Evolutionary conservation across 1,284 basidiomycete genomes (phyloP).

Genomic region (Leccinum fallax): DNA sequence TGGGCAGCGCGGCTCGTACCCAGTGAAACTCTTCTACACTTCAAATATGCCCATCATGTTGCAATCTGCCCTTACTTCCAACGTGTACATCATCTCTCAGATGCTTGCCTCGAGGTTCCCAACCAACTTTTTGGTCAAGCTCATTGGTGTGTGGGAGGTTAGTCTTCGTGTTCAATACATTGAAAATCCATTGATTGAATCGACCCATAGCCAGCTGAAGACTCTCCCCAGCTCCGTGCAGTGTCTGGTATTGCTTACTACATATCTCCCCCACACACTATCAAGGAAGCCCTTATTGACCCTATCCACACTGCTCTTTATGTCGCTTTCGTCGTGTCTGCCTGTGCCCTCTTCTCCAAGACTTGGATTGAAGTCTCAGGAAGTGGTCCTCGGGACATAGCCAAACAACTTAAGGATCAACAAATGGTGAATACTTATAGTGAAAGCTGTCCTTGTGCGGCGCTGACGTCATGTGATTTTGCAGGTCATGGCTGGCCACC

Average conservation of each 20-base stretch:
- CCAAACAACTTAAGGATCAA: constrained; percentile 98
- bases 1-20: constrained; percentile 93
- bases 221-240: constrained; percentile 90
- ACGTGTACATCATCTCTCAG: constrained; percentile 96
- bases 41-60: constrained; percentile 99
- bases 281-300: constrained; percentile 86
- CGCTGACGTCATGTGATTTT: constrained; percentile 2
- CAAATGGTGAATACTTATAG: constrained; percentile 68
- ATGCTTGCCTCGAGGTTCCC: constrained; percentile 95
- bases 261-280: constrained; percentile 94
- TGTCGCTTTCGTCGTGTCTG: constrained; percentile 90
- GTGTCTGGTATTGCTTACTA: constrained; percentile 96
- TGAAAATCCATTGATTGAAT: not conserved
- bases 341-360: constrained; percentile 97
- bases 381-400: constrained; percentile 92
- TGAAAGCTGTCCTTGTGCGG: too few species aligned
- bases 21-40: constrained; percentile 99
- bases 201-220: constrained; percentile 76
- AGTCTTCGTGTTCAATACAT: constrained; percentile 24
- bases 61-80: constrained; percentile 90
- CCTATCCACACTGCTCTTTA: constrained; percentile 94
- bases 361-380: constrained; percentile 99
- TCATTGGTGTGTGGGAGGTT: constrained; percentile 97
- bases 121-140: constrained; percentile 84
- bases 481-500: constrained; percentile 93